Evolutionary conservation across 495 filamentous ascomycete genomes (phyloP).

Genomic region (Apiosordaria backusii): DNA sequence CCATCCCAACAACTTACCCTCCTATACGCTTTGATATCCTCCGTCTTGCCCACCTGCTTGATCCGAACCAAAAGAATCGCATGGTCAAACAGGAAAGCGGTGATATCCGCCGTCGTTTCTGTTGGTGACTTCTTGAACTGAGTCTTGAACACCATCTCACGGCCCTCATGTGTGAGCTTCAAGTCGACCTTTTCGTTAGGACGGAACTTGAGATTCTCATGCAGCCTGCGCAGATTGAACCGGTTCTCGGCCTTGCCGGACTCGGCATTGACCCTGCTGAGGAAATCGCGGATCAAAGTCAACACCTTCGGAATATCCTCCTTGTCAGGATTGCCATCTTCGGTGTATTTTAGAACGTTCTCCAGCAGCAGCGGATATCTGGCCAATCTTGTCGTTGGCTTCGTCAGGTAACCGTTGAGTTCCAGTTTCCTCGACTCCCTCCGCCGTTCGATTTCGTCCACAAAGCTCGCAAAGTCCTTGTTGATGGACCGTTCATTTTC

Average conservation of each 20-base stretch:
- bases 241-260: slow-evolving; percentile 97
- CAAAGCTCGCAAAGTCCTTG: slow-evolving; percentile 80
- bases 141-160: slow-evolving; percentile 90
- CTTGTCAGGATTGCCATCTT: slow-evolving; percentile 82
- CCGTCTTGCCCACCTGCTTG: slow-evolving; percentile 87
- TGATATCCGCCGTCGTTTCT: slow-evolving; percentile 81
- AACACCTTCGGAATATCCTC: slow-evolving; percentile 88
- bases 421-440: slow-evolving; percentile 97
- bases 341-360: slow-evolving; percentile 81
- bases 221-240: slow-evolving; percentile 89
- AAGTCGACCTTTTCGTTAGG: slow-evolving; percentile 87
- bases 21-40: slow-evolving; percentile 90
- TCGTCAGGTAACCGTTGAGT: slow-evolving; percentile 96
- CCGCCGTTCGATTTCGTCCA: slow-evolving; percentile 92
- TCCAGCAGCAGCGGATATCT: slow-evolving; percentile 95
- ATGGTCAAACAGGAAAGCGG: slow-evolving; percentile 94
- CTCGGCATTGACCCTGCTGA: slow-evolving; percentile 86
- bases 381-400: slow-evolving; percentile 93
- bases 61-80: slow-evolving; percentile 83
- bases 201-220: slow-evolving; percentile 82
- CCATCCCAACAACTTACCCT: slow-evolving; percentile 46
- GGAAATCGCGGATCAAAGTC: slow-evolving; percentile 75
- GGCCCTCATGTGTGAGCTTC: slow-evolving; percentile 89
- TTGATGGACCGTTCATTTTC: slow-evolving; percentile 92
- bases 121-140: slow-evolving; percentile 86